These are phyloP conservation scores for Eucalyptus erythrocorys DNA, from an alignment of 345 rosid species.

Conservation along the genomic window DNA sequence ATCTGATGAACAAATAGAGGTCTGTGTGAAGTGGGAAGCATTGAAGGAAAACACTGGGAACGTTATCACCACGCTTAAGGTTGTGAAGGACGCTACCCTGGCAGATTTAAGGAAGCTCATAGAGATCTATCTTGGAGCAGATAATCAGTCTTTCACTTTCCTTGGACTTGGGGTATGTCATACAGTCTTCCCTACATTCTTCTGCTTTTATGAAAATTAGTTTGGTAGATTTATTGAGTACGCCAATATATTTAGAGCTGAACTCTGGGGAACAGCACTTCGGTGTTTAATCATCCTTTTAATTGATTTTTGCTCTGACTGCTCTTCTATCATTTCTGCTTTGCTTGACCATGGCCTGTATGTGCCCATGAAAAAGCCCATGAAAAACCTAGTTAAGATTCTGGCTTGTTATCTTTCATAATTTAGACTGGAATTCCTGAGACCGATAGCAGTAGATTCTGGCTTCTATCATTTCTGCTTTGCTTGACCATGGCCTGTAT, in stretches of 20 bases:
- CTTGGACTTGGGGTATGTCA: slow-evolving; percentile 43
- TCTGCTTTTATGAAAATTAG: not conserved
- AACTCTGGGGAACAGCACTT: not conserved
- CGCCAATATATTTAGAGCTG: not conserved
- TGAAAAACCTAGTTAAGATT: not conserved
- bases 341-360: not conserved
- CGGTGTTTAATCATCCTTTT: not conserved
- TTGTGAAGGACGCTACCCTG: slow-evolving; percentile 41
- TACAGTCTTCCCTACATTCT: not conserved
- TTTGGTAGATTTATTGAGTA: not conserved
- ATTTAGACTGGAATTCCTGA: not conserved
- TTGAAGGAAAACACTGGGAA: slow-evolving; percentile 34
- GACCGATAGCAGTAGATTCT: not conserved
- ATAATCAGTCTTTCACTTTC: slow-evolving; percentile 40
- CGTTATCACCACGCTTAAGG: slow-evolving; percentile 42
- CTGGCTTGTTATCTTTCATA: not conserved
- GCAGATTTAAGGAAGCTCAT: slow-evolving; percentile 67
- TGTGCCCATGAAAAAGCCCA: not conserved
- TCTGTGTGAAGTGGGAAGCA: slow-evolving; percentile 57
- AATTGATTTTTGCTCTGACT: not conserved
- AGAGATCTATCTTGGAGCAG: slow-evolving; percentile 52
- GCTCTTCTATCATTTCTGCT: not conserved
- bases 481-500: not conserved
- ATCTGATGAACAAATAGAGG: slow-evolving; percentile 25
- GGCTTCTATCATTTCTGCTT: no score